Evolutionary conservation across 78 protist species (phyloP).

Genomic region (Cyanophora paradoxa): DNA sequence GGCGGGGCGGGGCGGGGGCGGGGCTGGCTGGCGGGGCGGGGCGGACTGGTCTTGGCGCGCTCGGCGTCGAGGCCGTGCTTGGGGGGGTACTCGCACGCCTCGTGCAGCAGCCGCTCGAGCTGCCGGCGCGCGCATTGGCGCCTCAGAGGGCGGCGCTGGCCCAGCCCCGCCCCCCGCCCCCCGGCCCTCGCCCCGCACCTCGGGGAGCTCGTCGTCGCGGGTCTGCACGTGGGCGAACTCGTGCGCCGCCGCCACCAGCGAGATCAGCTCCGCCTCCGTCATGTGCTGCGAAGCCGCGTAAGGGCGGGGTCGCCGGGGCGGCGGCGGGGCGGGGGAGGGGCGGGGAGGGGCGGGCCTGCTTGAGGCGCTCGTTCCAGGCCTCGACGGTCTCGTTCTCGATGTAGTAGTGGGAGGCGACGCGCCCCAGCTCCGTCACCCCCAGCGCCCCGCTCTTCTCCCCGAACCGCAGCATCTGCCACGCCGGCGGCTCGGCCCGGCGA

Average conservation of each 20-base stretch:
- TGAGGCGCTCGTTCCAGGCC: slow-evolving; percentile 40
- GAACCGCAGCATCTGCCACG: no score
- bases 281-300: neutral
- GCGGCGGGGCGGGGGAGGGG: no score
- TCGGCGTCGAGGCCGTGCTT: neutral
- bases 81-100: neutral
- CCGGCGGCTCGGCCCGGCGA: no score
- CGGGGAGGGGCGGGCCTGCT: neutral
- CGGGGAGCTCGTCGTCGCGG: slow-evolving; percentile 15
- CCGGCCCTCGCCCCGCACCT: no score
- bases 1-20: no score
- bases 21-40: no score
- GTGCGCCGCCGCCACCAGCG: slow-evolving; percentile 42
- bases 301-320: neutral
- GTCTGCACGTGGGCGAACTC: slow-evolving; percentile 77
- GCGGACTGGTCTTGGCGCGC: neutral
- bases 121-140: no score
- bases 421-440: slow-evolving; percentile 58
- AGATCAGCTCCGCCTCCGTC: slow-evolving; percentile 64
- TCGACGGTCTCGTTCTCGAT: slow-evolving; percentile 69
- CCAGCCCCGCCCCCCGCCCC: no score
- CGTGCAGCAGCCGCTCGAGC: no score
- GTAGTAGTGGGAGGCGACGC: slow-evolving; percentile 89
- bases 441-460: no score
- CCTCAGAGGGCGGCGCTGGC: no score